Evolutionary conservation across 495 filamentous ascomycete species (phyloP), one percentile per base, ranked within the genome.

Genomic region (Aspergillus diversus): DNA sequence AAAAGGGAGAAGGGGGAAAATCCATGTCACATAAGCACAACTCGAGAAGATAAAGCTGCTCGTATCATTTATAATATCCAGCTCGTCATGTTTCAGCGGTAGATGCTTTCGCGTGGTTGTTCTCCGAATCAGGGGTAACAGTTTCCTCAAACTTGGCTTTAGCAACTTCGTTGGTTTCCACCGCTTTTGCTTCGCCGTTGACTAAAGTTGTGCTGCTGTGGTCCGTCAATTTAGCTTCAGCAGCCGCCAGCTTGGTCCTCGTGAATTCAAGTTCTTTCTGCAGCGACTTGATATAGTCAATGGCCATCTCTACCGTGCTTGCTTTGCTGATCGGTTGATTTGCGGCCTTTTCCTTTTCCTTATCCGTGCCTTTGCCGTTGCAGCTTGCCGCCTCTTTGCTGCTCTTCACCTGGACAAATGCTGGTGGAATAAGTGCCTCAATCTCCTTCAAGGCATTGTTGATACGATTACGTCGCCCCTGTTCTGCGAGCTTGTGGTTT

Each of bases 401-500:
- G 17, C 66, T 70, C 39, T 73, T 71, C 17, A 70, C 60, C 5
- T 77, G 74, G 13, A 79, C 66, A 37, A 79, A 81, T 4, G 71
- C 80, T 8, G 79, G 73, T 1, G 93, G 94, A 16, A 98, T 82
- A 21, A 99, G 78, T 0, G 86, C 83, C 49, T 94, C 92, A 60
- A 99, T 97, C 71, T 97, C 93, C 65, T 93, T 90, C 4, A 99
- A 80, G 4, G 94, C 94, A 47, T 86, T 91, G 74, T 99, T 99
- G 75, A 99, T 98, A 52, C 95, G 86, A 71, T 98, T 97, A 60
- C 95, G 81, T 27, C 95, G 87, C 5, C 95, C 96, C 77, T 99
- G 95, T 74, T 99, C 95, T 6, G 95, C 95, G 61, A 99, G 90
- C 73, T 99, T 99, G 79, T 99, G 95, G 43, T 92, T 96, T 7